Percentiles rank a stretch among this genome's conserved stretches.
Evolutionary conservation across 352 stramenopile genomes (phyloP).

Genomic region (Globisporangium spiculum): DNA sequence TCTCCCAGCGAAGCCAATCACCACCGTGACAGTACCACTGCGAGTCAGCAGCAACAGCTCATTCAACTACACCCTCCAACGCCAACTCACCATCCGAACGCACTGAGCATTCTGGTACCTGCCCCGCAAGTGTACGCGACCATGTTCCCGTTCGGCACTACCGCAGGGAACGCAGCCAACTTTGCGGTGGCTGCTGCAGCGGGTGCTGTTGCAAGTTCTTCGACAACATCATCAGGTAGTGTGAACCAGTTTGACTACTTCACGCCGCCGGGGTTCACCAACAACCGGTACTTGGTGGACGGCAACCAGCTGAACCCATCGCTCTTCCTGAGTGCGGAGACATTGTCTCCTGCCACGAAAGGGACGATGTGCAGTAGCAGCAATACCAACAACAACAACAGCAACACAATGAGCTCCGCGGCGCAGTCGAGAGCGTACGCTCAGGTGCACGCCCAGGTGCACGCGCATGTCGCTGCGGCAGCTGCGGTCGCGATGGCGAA

Average conservation of each 20-base stretch:
- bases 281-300: conserved; percentile 32
- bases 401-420: background rate
- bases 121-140: conserved; percentile 23
- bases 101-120: conserved; percentile 35
- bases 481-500: conserved; percentile 58
- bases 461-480: conserved; percentile 31
- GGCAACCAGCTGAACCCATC: conserved; percentile 23
- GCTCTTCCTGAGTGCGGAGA: conserved; percentile 45
- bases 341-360: conserved; percentile 39
- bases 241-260: conserved; percentile 52
- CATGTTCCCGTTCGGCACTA: conserved; percentile 27
- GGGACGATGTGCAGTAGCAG: conserved; percentile 20
- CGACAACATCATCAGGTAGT: background rate
- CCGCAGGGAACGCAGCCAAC: background rate
- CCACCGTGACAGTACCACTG: conserved; percentile 7
- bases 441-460: conserved; percentile 22
- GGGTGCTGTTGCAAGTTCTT: background rate
- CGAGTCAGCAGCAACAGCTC: conserved; percentile 1
- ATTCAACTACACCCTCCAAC: conserved; percentile 12
- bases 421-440: conserved; percentile 20
- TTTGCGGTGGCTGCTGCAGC: background rate
- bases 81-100: conserved; percentile 6
- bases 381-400: background rate
- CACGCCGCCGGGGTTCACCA: conserved; percentile 46
- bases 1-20: conserved; percentile 22